Conservation (phyloP, 169 alveolate species). For the Plasmodium chabaudi region DNA sequence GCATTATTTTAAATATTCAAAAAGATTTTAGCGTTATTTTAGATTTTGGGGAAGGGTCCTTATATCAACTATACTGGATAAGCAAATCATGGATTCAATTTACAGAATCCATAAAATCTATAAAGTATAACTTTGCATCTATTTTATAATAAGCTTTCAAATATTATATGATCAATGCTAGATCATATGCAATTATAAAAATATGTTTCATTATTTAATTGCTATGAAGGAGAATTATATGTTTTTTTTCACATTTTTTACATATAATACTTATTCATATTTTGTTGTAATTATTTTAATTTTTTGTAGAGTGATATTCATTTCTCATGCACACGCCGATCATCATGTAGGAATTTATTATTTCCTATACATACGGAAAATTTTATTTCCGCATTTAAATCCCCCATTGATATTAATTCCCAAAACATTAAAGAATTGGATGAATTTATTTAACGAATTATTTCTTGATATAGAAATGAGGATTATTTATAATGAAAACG, state of each 20-base stretch:
- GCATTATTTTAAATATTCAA: constrained; percentile 81
- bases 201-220: not conserved
- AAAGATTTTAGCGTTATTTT: constrained; percentile 85
- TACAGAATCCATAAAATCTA: constrained; percentile 55
- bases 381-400: constrained; percentile 56
- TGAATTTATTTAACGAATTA: constrained; percentile 39
- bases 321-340: constrained; percentile 92
- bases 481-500: constrained; percentile 25
- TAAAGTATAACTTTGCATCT: constrained; percentile 48
- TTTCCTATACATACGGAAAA: constrained; percentile 80
- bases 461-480: constrained; percentile 44
- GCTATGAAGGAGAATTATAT: not conserved
- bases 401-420: constrained; percentile 78
- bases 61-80: constrained; percentile 87
- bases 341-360: constrained; percentile 88
- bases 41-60: constrained; percentile 94
- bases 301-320: constrained; percentile 81
- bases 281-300: not conserved
- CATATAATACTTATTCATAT: not conserved
- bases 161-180: not conserved
- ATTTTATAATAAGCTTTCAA: not conserved
- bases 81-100: constrained; percentile 80
- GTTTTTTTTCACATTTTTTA: not conserved
- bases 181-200: not conserved
- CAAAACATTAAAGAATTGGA: constrained; percentile 62